Evolutionary conservation across 1,284 basidiomycete genomes (phyloP).

Genomic region (Singerocomus inundabilis): DNA sequence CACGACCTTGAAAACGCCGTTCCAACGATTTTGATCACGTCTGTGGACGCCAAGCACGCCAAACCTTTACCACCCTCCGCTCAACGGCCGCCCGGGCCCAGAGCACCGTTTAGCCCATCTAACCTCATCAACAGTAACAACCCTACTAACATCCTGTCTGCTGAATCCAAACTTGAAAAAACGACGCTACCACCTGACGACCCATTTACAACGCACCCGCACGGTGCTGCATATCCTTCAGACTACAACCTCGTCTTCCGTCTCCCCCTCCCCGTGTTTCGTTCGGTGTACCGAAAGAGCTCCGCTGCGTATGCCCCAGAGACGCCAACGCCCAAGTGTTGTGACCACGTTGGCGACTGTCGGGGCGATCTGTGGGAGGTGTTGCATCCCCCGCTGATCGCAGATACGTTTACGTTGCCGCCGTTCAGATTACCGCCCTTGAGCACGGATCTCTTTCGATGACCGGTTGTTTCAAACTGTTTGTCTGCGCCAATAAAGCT

Average conservation of each 20-base stretch:
- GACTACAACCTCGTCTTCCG: conserved; percentile 12
- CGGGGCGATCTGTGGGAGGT: conserved; percentile 29
- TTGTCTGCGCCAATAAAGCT: too few relatives aligned
- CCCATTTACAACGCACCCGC: conserved; percentile 16
- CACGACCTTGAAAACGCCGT: conserved; percentile 9
- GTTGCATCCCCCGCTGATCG: conserved; percentile 26
- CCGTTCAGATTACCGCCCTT: conserved; percentile 29
- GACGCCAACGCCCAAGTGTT: conserved; percentile 27
- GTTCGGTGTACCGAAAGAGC: neutral
- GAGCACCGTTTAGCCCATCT: conserved; percentile 15
- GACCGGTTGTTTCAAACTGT: too few relatives aligned
- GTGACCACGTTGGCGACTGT: conserved; percentile 26
- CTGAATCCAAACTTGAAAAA: neutral
- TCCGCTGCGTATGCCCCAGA: conserved; percentile 9
- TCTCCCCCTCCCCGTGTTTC: conserved; percentile 18
- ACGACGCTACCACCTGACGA: conserved; percentile 15
- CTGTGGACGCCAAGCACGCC: conserved; percentile 25
- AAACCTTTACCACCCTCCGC: conserved; percentile 21
- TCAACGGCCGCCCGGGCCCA: conserved; percentile 7
- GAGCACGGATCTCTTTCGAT: conserved; percentile 18
- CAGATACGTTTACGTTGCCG: conserved; percentile 20
- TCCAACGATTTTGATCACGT: conserved; percentile 30
- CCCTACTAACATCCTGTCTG: neutral
- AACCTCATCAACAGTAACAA: conserved; percentile 11
- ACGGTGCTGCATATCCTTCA: neutral